Evolutionary conservation across 2,329 filamentous ascomycete genomes (phyloP), one percentile per base, ranked within the genome.

Genomic region (Delphinella strobiligena): DNA sequence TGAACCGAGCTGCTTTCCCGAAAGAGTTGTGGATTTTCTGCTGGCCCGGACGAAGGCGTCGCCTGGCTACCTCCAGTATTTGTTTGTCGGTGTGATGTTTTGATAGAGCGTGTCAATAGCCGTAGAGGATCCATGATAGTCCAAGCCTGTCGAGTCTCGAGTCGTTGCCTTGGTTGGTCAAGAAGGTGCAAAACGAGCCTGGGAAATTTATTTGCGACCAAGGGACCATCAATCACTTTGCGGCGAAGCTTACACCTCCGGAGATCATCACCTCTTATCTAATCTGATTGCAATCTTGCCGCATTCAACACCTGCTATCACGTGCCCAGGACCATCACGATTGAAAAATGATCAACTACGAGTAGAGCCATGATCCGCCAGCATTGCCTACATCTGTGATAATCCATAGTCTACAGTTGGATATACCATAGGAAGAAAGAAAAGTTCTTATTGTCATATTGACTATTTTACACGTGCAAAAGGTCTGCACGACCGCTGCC

Each of bases 211-310:
- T n/a, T n/a, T n/a, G n/a, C n/a, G n/a, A n/a, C n/a, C n/a, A n/a
- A n/a, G n/a, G n/a, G n/a, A n/a, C n/a, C 7, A 27, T 27, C 12
- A 27, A 27, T 27, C 12, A 27, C 22, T 27, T 27, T 43, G 33
- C 41, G 31, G 14, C 42, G 45, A 47, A 54, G 47, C 32, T 48
- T 51, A 22, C 51, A 51, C 43, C 43, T 49, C 12, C 49, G 47
- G 36, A 54, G 51, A 16, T 47, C 47, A 41, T 53, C 49, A 10
- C 29, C 19, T 29, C 22, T 27, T 27, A 27, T 27, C 22, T 27
- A 27, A 27, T 27, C 22, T 27, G n/a, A n/a, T n/a, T n/a, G n/a
- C n/a, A n/a, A n/a, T n/a, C n/a, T n/a, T n/a, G n/a, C n/a, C n/a
- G n/a, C n/a, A n/a, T n/a, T n/a, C n/a, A n/a, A n/a, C n/a, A n/a